Conservation (phyloP, 176 grass and related monocot species). For the Aegilops sharonensis region DNA sequence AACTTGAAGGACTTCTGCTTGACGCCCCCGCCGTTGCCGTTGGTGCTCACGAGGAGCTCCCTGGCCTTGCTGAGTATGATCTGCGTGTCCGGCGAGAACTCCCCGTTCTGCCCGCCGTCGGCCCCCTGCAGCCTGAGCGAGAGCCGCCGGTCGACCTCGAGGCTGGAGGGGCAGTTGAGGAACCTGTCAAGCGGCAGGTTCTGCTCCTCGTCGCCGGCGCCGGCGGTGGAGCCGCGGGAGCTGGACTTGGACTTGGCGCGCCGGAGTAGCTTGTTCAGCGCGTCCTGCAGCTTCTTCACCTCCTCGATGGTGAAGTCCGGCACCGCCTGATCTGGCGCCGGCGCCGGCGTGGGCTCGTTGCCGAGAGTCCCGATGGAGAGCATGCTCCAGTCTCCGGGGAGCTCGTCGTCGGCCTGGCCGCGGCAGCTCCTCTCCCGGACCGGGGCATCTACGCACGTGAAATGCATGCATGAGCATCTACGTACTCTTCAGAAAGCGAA, state of each 20-base stretch:
- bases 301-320: slow-evolving; percentile 84
- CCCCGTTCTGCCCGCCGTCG: slow-evolving; percentile 32
- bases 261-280: slow-evolving; percentile 70
- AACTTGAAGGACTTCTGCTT: slow-evolving; percentile 88
- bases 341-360: slow-evolving; percentile 13
- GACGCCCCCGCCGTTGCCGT: slow-evolving; percentile 40
- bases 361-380: slow-evolving; percentile 91
- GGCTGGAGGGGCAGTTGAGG: slow-evolving; percentile 95
- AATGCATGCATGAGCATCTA: neutral
- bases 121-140: slow-evolving; percentile 14
- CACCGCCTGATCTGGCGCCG: slow-evolving; percentile 38
- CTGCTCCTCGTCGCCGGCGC: slow-evolving; percentile 27
- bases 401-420: slow-evolving; percentile 38
- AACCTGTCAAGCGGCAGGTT: slow-evolving; percentile 82
- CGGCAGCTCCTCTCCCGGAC: slow-evolving; percentile 21
- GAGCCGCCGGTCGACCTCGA: slow-evolving; percentile 76
- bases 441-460: slow-evolving; percentile 30
- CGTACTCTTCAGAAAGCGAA: neutral
- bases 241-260: slow-evolving; percentile 61
- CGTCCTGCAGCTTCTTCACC: slow-evolving; percentile 83
- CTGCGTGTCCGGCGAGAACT: slow-evolving; percentile 96
- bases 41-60: slow-evolving; percentile 61
- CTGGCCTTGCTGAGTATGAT: slow-evolving; percentile 89
- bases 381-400: slow-evolving; percentile 34
- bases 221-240: slow-evolving; percentile 26